Conservation (phyloP, 345 rosid species). For the Anacardium occidentale region DNA sequence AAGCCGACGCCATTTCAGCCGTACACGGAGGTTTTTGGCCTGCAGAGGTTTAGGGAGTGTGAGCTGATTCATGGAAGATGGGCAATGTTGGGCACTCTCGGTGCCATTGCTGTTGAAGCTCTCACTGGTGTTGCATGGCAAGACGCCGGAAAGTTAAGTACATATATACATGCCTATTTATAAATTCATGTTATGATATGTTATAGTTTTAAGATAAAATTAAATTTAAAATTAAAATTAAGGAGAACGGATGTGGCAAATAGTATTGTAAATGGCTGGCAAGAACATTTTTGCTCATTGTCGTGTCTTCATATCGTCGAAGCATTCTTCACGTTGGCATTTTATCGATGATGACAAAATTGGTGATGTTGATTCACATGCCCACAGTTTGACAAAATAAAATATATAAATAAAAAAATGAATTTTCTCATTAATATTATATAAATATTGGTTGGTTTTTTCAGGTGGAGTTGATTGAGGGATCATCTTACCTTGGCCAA, state of each 20-base stretch:
- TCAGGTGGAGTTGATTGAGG: slow-evolving; percentile 92
- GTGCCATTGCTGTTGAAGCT: slow-evolving; percentile 65
- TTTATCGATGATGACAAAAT: not conserved
- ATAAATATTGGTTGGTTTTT: not conserved
- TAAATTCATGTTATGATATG: too few species aligned
- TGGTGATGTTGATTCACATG: not conserved
- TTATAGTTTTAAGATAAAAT: too few species aligned
- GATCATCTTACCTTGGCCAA: slow-evolving; percentile 88
- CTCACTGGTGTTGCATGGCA: slow-evolving; percentile 77
- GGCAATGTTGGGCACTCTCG: slow-evolving; percentile 87
- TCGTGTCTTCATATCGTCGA: slow-evolving; percentile 32
- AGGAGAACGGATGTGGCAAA: not conserved
- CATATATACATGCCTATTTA: not conserved
- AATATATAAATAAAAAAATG: not conserved
- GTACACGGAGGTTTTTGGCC: slow-evolving; percentile 75
- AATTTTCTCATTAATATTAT: too few species aligned
- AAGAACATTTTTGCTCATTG: not conserved
- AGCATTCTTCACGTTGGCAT: slow-evolving; percentile 5
- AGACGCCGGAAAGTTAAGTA: slow-evolving; percentile 65
- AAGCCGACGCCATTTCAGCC: slow-evolving; percentile 88
- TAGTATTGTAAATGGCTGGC: not conserved
- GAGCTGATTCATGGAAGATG: slow-evolving; percentile 89
- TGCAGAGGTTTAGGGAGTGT: slow-evolving; percentile 88
- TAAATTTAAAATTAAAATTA: too few species aligned
- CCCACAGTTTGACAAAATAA: slow-evolving; percentile 3